Conservation (phyloP, 1,284 basidiomycete species). For the Puccinia polysora region DNA sequence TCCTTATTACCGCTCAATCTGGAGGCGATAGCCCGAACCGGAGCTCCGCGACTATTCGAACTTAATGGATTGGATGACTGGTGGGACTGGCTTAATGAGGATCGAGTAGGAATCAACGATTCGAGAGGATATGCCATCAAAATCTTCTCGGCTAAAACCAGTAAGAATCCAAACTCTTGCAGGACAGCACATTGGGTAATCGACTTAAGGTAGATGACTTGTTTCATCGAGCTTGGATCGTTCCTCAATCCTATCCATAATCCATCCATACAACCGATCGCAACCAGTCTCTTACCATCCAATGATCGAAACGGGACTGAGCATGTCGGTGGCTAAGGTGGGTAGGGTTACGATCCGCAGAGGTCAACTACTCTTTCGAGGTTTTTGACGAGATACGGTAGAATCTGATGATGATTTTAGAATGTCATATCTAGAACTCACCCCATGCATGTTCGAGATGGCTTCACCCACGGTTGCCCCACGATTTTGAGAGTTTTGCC, state of each 20-base stretch:
- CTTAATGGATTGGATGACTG: not conserved
- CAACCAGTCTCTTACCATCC: conserved; percentile 79
- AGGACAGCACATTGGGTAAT: conserved; percentile 93
- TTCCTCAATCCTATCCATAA: conserved; percentile 94
- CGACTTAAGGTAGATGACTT: conserved; percentile 80
- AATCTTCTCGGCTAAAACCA: conserved; percentile 88
- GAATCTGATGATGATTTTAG: not conserved
- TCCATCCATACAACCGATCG: conserved; percentile 89
- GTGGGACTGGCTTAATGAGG: not conserved
- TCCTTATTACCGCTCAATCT: conserved; percentile 82
- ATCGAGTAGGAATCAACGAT: conserved; percentile 75
- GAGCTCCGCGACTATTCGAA: not conserved
- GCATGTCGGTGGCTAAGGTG: conserved; percentile 45
- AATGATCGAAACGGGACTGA: conserved; percentile 57
- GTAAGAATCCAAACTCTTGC: conserved; percentile 89
- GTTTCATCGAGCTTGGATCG: conserved; percentile 76
- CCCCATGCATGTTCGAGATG: conserved; percentile 33
- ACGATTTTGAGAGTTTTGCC: not conserved
- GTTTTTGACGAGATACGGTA: not conserved
- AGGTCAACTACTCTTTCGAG: no score
- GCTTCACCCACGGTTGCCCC: not conserved
- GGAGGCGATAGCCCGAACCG: conserved; percentile 58
- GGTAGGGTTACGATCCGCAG: no score
- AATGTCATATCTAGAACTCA: not conserved
- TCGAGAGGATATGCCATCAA: conserved; percentile 69